Evolutionary conservation across 805 yeast genomes (phyloP).

Genomic region (Yamadazyma takamatsuzukensis): DNA sequence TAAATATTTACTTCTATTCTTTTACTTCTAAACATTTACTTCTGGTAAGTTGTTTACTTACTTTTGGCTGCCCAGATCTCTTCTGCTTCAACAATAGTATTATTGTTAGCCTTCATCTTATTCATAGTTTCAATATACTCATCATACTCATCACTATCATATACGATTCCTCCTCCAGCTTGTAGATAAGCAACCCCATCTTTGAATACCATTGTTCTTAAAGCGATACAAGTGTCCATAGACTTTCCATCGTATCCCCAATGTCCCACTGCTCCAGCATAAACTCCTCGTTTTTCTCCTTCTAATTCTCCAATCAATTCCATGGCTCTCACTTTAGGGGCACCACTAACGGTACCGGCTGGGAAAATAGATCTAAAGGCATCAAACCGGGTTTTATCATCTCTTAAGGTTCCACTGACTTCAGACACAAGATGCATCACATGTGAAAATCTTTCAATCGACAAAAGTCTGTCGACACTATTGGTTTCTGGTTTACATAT

Average conservation of each 20-base stretch:
- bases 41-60: too few species aligned
- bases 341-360: constrained; percentile 98
- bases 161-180: constrained; percentile 99
- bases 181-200: constrained; percentile 89
- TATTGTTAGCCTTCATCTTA: constrained; percentile 91
- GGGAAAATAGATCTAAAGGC: constrained; percentile 98
- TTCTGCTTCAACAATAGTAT: constrained; percentile 92
- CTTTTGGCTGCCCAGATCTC: constrained; percentile 65
- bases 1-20: too few species aligned
- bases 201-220: constrained; percentile 94
- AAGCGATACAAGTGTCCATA: constrained; percentile 97
- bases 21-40: too few species aligned
- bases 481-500: constrained; percentile 87
- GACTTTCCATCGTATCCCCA: constrained; percentile 95
- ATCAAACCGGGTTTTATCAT: constrained; percentile 85
- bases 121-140: constrained; percentile 96
- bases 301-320: constrained; percentile 88
- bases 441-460: constrained; percentile 91
- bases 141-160: constrained; percentile 90
- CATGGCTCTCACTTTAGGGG: constrained; percentile 97
- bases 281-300: constrained; percentile 89
- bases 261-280: constrained; percentile 98
- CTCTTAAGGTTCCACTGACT: constrained; percentile 85
- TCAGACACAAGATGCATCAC: constrained; percentile 96
- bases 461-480: constrained; percentile 80